A percentile compares a stretch with the other conserved stretches of the same genome.
phyloP scores from a whole-genome alignment of 2,329 filamentous ascomycete genomes.

The Xylariales sp. region DNA sequence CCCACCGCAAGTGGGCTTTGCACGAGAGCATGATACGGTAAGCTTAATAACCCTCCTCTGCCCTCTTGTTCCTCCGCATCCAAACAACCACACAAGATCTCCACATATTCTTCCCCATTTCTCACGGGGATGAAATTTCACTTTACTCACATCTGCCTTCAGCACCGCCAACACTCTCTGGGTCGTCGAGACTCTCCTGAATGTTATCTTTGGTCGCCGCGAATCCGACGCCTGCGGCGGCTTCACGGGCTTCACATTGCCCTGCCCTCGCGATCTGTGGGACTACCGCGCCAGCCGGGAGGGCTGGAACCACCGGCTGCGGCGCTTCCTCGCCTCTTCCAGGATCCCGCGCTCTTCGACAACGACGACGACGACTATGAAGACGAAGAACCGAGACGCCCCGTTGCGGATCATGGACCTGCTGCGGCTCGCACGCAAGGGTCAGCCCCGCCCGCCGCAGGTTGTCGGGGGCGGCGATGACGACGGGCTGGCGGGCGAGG shows the following conservation, averaged over 20 bases:
- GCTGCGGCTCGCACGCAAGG: too few relatives aligned
- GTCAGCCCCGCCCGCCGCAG: too few relatives aligned
- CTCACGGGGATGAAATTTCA: too few relatives aligned
- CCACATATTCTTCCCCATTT: too few relatives aligned
- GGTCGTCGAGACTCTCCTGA: conserved; percentile 12
- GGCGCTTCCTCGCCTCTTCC: too few relatives aligned
- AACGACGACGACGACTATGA: background rate
- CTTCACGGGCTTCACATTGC: conserved; percentile 11
- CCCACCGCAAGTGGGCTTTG: background rate
- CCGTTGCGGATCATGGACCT: too few relatives aligned
- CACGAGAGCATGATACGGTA: background rate
- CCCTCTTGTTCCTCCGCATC: too few relatives aligned
- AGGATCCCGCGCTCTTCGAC: too few relatives aligned
- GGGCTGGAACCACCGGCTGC: conserved; percentile 12
- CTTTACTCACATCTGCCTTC: background rate
- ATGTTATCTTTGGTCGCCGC: conserved; percentile 10
- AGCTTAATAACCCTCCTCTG: too few relatives aligned
- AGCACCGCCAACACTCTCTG: conserved; percentile 12
- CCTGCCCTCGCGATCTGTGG: conserved; percentile 14
- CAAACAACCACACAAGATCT: too few relatives aligned
- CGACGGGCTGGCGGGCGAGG: conserved; percentile 9
- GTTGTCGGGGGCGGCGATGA: too few relatives aligned
- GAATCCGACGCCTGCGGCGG: conserved; percentile 3
- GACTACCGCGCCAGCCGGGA: conserved; percentile 14
- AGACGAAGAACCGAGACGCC: background rate